phyloP scores from a whole-genome alignment of 768 basidiomycete genomes.

The Boletus patriciae region DNA sequence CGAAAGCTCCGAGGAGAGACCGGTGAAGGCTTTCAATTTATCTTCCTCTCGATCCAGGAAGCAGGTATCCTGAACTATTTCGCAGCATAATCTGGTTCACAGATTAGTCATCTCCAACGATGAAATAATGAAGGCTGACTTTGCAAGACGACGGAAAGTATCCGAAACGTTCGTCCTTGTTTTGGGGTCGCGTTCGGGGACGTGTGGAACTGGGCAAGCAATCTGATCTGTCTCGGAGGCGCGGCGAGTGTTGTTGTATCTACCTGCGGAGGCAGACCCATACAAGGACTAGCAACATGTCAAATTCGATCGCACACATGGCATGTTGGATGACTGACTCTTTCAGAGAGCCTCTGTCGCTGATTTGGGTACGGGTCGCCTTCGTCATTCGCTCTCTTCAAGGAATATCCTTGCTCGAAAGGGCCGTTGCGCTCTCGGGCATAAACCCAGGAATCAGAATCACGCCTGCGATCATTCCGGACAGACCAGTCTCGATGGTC shows the following conservation, averaged over 20 bases:
- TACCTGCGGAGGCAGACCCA: slow-evolving; percentile 7
- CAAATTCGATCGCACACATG: slow-evolving; percentile 1
- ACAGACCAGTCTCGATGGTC: slow-evolving; percentile 22
- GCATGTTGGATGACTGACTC: slow-evolving; percentile 22
- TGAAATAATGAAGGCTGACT: slow-evolving; percentile 18
- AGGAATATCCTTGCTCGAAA: slow-evolving; percentile 15
- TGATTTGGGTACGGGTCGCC: slow-evolving; percentile 26
- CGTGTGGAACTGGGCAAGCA: background rate
- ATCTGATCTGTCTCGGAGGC: slow-evolving; percentile 9
- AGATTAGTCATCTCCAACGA: slow-evolving; percentile 11
- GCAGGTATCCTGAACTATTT: slow-evolving; percentile 45
- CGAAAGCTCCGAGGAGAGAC: slow-evolving; percentile 48
- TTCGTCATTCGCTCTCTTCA: slow-evolving; percentile 31
- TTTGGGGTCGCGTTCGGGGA: slow-evolving; percentile 5
- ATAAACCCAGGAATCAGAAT: slow-evolving; percentile 24
- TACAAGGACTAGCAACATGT: slow-evolving; percentile 17
- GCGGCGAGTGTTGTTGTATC: slow-evolving; percentile 4
- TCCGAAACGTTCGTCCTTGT: slow-evolving; percentile 18
- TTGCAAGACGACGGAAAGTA: slow-evolving; percentile 44
- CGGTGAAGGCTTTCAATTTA: slow-evolving; percentile 49
- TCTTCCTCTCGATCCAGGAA: slow-evolving; percentile 45
- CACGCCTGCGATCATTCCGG: slow-evolving; percentile 24
- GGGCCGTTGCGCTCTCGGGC: slow-evolving; percentile 20
- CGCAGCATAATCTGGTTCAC: slow-evolving; percentile 42
- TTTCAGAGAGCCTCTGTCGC: slow-evolving; percentile 27